Evolutionary conservation across 805 yeast genomes (phyloP), one percentile per base, ranked within the genome.

Genomic region (Ogataea neopini): DNA sequence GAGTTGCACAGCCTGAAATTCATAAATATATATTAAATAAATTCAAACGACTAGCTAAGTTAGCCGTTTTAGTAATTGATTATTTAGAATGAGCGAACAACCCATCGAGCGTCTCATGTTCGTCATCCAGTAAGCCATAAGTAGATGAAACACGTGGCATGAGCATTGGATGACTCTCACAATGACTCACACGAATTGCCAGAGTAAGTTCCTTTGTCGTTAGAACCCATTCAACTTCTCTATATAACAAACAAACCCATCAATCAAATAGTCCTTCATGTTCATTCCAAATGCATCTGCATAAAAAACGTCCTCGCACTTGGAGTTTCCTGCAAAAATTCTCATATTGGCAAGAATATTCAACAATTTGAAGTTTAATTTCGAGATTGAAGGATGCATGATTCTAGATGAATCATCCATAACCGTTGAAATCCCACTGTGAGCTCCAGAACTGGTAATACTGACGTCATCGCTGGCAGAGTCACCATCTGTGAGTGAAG

Each of bases 291-390:
- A 38, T 10, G 39, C 34, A 2, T 52, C 44, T 2, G 42, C 57
- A 29, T 44, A 38, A 37, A 25, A 47, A 23, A 43, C 44, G 5
- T 51, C 50, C 20, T 50, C 52, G 29, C 44, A 50, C 22, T 45
- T 44, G 14, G 53, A 34, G 37, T 58, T 57, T 9, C 67, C 67
- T 23, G 61, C 54, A 46, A 60, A 64, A n/a, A 64, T 62, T 46
- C 69, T 54, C 62, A 64, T 54, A 34, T 61, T 57, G 17, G 60
- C 66, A 23, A 61, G 43, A 7, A 63, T 57, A 37, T 64, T 60
- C 22, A 61, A 38, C 25, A 64, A 39, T 26, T 60, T 60, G 52
- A 57, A 56, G 40, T 59, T 60, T 22, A 61, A 47, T 38, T 53
- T 56, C 5, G 64, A 58, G 30, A 59, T 54, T 2, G 53, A 33